Evolutionary conservation across 2,329 filamentous ascomycete species (phyloP), one percentile per base, ranked within the genome.

Genomic region (Diaporthe nobilis): DNA sequence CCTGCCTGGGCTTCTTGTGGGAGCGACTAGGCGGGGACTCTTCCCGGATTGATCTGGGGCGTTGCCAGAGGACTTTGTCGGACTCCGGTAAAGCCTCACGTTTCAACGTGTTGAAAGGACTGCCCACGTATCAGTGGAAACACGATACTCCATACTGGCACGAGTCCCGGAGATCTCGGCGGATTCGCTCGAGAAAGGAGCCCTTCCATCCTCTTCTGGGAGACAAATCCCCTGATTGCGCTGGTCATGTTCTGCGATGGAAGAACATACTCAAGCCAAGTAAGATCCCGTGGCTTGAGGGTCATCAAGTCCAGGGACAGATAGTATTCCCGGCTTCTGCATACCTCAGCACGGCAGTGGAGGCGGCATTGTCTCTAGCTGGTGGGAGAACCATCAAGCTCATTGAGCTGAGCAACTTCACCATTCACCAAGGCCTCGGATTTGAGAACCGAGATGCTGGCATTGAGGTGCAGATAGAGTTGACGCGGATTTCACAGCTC

Each of bases 251-350:
- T 15, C 44, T 78, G 7, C 77, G 78, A 12, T 83, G 81, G 81
- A 47, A 72, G 2, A 81, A 82, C 68, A 39, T 79, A 4, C 76
- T 83, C 13, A 76, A 75, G 3, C 72, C 78, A 0, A 58, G 73
- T 2, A 80, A 83, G 25, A 70, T 83, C 1, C 78, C 81, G 0
- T 88, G 87, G 87, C 77, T 88, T 3, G 53, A 76, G 0, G 82
- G 85, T 8, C 86, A 88, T 53, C 71, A 77, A 10, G 31, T 81
- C 12, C 80, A 84, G 25, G 79, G 80, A 0, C 78, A 85, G 13
- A 78, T 82, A 12, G 78, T 88, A 0, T 86, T 86, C 39, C 86
- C 87, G 0, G 82, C 77, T 4, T 76, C 80, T 0, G 79, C 75
- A 0, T 81, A 80, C 61, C 70, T 78, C 42, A 71, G 77, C 3